Evolutionary conservation across 768 basidiomycete species (phyloP), one percentile per base, ranked within the genome.

Genomic region (Jaapia argillacea): DNA sequence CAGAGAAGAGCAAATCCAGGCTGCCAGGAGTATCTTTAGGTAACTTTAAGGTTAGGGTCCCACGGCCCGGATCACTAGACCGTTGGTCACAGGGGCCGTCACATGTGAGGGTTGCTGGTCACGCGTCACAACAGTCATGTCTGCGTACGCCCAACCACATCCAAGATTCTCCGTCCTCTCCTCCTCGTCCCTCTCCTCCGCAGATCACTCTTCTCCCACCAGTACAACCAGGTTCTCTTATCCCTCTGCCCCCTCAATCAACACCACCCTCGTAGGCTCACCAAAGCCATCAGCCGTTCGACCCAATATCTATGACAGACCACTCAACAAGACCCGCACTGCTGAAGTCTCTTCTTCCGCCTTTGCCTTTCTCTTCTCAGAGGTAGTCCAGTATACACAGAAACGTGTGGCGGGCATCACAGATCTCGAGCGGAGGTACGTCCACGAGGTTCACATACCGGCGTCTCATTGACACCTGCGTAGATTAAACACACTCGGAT

Each of bases 321-420:
- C 75, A 39, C 70, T 96, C 51, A 90, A 86, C 70, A 94, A 92
- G 70, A 81, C 87, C 2, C 79, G 87, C 35, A 72, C 77, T 10
- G 64, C 81, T 21, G 94, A 98, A 58, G 88, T 94, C 41, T 85
- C 86, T 13, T 70, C 80, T 4, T 73, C 82, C 2, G 85, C 91
- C 1, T 92, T 89, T 58, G 61, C 85, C 0, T 98, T 96, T 58
- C 71, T 98, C 45, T 92, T 97, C 63, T 85, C 86, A 3, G 93
- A 98, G 64, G 70, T 92, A 10, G 83, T 99, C 1, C 85, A 92
- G 60, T 98, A 98, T 64, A 94, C 90, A 1, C 96, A 98, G 66
- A 92, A 89, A 56, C 78, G 91, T 42, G 94, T 97, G 41, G 79
- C 77, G 53, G 94, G 93, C 5, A 92, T 99, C 49, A 85, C 88